Percentiles rank a stretch among this genome's conserved stretches.
phyloP scores from a whole-genome alignment of 2,329 filamentous ascomycete genomes.

The Stachybotrys chlorohalonatus region DNA sequence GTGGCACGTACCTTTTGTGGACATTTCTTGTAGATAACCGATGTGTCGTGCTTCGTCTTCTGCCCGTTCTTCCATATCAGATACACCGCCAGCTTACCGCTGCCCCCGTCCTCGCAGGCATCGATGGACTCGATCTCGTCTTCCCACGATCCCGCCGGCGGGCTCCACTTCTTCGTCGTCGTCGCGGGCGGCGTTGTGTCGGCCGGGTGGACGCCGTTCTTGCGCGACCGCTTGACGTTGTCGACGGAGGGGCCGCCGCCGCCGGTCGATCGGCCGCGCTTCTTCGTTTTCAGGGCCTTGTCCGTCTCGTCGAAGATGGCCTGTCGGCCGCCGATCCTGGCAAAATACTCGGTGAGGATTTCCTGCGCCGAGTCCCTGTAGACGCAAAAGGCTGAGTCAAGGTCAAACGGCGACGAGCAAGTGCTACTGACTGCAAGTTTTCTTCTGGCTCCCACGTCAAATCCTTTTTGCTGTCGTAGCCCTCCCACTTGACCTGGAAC shows the following conservation, averaged over 20 bases:
- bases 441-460: constrained; percentile 72
- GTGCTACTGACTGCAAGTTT: constrained; percentile 35
- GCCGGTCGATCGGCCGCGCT: constrained; percentile 42
- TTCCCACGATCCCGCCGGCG: constrained; percentile 70
- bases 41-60: constrained; percentile 65
- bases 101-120: constrained; percentile 58
- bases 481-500: constrained; percentile 75
- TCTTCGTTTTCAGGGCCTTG: constrained; percentile 43
- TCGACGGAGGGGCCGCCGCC: constrained; percentile 26
- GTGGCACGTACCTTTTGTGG: constrained; percentile 57
- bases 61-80: constrained; percentile 65
- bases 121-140: constrained; percentile 62
- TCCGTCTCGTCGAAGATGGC: constrained; percentile 42
- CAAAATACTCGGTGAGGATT: constrained; percentile 56
- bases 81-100: constrained; percentile 54
- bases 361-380: constrained; percentile 47
- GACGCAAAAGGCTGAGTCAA: background rate
- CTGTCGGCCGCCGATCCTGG: constrained; percentile 53
- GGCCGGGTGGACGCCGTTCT: constrained; percentile 39
- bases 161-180: constrained; percentile 45
- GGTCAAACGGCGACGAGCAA: background rate
- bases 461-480: constrained; percentile 61
- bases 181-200: constrained; percentile 39
- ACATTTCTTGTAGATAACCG: constrained; percentile 63
- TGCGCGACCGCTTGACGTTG: constrained; percentile 34